Evolutionary conservation across 192 early-diverging fungal genomes (phyloP).

Genomic region (Linnemannia exigua): DNA sequence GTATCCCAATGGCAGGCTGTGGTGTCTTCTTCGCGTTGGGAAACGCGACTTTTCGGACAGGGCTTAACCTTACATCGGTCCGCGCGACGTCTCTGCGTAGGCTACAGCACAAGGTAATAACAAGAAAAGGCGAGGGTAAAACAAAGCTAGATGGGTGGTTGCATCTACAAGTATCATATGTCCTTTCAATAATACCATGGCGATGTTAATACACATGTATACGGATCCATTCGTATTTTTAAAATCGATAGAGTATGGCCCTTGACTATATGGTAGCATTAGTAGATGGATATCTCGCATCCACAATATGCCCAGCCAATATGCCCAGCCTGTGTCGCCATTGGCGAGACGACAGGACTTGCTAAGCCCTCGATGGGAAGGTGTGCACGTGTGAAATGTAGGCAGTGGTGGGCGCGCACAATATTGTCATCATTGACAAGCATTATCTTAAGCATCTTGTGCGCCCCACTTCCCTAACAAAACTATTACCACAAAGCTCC

Average conservation of each 20-base stretch:
- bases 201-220: too few relatives aligned
- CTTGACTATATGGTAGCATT: not conserved
- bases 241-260: too few relatives aligned
- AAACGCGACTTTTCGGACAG: not conserved
- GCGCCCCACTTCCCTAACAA: not conserved
- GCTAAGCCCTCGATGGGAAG: not conserved
- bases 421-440: not conserved
- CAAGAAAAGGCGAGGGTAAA: too few relatives aligned
- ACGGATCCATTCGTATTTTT: too few relatives aligned
- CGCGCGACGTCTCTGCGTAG: not conserved
- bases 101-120: not conserved
- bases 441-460: not conserved
- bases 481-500: not conserved
- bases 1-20: not conserved
- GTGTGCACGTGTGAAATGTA: constrained; percentile 3
- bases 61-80: not conserved
- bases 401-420: constrained; percentile 13
- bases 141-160: too few relatives aligned
- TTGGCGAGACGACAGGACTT: not conserved
- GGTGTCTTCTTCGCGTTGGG: not conserved
- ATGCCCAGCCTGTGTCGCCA: constrained; percentile 1
- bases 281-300: not conserved
- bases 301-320: constrained; percentile 7
- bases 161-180: too few relatives aligned
- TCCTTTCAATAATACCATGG: too few relatives aligned